phyloP scores from a whole-genome alignment of 257 asterid species.

The Fraxinus anomala region DNA sequence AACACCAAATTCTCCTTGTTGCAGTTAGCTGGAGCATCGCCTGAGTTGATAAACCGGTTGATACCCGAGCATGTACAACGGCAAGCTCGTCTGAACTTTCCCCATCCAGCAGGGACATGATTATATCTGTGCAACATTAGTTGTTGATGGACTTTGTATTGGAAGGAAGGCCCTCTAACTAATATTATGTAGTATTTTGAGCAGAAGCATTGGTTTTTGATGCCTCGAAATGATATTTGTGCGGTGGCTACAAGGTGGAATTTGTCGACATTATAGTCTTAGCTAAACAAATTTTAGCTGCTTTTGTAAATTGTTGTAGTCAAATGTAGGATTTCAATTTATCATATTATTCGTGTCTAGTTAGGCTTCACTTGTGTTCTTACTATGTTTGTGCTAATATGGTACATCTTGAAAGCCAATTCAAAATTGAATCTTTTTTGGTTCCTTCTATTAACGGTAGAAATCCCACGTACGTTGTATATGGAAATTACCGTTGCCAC shows the following conservation, averaged over 20 bases:
- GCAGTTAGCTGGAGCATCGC: conserved; percentile 75
- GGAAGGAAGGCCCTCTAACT: conserved; percentile 8
- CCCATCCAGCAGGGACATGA: conserved; percentile 48
- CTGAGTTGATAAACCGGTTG: conserved; percentile 64
- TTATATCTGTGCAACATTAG: background rate
- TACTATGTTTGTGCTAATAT: background rate
- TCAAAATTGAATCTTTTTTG: too few relatives aligned
- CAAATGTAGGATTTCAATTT: conserved; percentile 31
- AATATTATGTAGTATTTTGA: conserved; percentile 25
- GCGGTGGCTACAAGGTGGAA: conserved; percentile 33
- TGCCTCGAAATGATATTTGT: conserved; percentile 39
- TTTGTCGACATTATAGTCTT: conserved; percentile 31
- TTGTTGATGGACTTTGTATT: conserved; percentile 28
- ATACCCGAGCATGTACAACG: conserved; percentile 54
- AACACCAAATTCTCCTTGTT: conserved; percentile 26
- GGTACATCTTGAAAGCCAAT: background rate
- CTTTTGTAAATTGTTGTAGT: conserved; percentile 70
- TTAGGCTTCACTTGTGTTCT: background rate
- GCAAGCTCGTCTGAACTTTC: conserved; percentile 37
- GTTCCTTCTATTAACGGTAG: too few relatives aligned
- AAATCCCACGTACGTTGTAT: too few relatives aligned
- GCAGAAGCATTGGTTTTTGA: conserved; percentile 35
- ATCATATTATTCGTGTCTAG: conserved; percentile 15
- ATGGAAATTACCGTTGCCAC: too few relatives aligned
- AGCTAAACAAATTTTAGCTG: conserved; percentile 33